Percentiles rank a stretch among this genome's conserved stretches.
Evolutionary conservation across 768 basidiomycete genomes (phyloP).

Genomic region (Tephrocybe sp.): DNA sequence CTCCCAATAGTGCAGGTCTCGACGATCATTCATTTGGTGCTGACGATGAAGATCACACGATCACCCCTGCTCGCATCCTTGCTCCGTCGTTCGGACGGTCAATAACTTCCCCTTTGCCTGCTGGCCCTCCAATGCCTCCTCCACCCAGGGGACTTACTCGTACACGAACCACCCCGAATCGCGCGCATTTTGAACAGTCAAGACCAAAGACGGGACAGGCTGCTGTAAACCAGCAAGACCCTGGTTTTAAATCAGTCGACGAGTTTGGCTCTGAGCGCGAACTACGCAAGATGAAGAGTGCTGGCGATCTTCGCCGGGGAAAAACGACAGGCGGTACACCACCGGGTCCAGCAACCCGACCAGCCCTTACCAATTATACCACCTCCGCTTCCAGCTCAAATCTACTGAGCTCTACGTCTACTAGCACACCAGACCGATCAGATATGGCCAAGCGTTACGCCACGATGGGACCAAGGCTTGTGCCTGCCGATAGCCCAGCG

Average conservation of each 20-base stretch:
- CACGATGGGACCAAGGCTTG: slow-evolving; percentile 62
- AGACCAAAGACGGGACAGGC: slow-evolving; percentile 31
- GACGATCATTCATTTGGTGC: slow-evolving; percentile 29
- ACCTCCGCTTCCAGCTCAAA: slow-evolving; percentile 74
- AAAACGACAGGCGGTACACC: slow-evolving; percentile 29
- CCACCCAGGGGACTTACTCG: slow-evolving; percentile 54
- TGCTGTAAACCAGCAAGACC: slow-evolving; percentile 20
- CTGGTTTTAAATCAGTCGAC: slow-evolving; percentile 27
- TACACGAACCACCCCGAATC: slow-evolving; percentile 76
- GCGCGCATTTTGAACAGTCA: slow-evolving; percentile 47
- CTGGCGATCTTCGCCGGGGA: slow-evolving; percentile 69
- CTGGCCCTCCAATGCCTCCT: slow-evolving; percentile 23
- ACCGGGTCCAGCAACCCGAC: slow-evolving; percentile 29
- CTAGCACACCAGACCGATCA: slow-evolving; percentile 35
- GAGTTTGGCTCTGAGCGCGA: slow-evolving; percentile 56
- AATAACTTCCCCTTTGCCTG: slow-evolving; percentile 45
- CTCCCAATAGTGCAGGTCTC: slow-evolving; percentile 41
- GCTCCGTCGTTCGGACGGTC: slow-evolving; percentile 52
- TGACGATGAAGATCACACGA: slow-evolving; percentile 77
- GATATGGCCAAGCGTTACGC: slow-evolving; percentile 58
- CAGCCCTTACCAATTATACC: slow-evolving; percentile 48
- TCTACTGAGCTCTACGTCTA: slow-evolving; percentile 40
- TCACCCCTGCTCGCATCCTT: slow-evolving; percentile 55
- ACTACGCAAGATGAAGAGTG: slow-evolving; percentile 84
- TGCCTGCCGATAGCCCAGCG: slow-evolving; percentile 30